Evolutionary conservation across 1,284 basidiomycete species (phyloP).

Genomic region (Pascua guehoae): DNA sequence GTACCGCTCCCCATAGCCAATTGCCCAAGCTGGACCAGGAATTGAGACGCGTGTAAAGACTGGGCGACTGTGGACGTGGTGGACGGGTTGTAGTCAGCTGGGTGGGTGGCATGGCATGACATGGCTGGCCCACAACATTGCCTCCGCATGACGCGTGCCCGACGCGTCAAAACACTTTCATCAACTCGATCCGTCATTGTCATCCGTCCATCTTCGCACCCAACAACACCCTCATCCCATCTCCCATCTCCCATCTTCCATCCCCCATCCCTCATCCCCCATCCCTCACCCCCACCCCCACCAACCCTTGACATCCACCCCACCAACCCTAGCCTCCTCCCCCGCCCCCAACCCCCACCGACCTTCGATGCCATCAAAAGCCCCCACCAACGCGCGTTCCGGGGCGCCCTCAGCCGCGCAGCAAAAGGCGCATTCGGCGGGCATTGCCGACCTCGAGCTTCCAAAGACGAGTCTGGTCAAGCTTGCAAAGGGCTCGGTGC

Average conservation of each 20-base stretch:
- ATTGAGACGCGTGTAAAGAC: too few relatives aligned
- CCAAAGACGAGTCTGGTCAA: slow-evolving; percentile 75
- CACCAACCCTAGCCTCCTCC: background rate
- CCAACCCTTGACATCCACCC: too few relatives aligned
- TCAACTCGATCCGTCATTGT: too few relatives aligned
- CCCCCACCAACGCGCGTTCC: slow-evolving; percentile 1
- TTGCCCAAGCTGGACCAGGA: too few relatives aligned
- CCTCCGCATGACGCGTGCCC: too few relatives aligned
- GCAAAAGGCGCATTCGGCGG: slow-evolving; percentile 27
- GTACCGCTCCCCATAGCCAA: too few relatives aligned
- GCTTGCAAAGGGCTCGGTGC: slow-evolving; percentile 67
- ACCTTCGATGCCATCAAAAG: slow-evolving; percentile 3
- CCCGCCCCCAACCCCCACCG: background rate
- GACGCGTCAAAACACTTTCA: too few relatives aligned
- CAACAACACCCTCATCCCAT: background rate
- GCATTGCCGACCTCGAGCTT: slow-evolving; percentile 77
- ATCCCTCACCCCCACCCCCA: background rate
- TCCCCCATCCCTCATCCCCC: background rate
- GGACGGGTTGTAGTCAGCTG: too few relatives aligned
- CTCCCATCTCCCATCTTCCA: background rate
- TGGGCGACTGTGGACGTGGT: too few relatives aligned
- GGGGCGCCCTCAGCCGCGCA: slow-evolving; percentile 26
- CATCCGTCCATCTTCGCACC: too few relatives aligned
- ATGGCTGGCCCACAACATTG: too few relatives aligned
- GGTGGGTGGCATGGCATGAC: too few relatives aligned